Conservation (phyloP, 2,329 filamentous ascomycete species). For the Claviceps arundinis region DNA sequence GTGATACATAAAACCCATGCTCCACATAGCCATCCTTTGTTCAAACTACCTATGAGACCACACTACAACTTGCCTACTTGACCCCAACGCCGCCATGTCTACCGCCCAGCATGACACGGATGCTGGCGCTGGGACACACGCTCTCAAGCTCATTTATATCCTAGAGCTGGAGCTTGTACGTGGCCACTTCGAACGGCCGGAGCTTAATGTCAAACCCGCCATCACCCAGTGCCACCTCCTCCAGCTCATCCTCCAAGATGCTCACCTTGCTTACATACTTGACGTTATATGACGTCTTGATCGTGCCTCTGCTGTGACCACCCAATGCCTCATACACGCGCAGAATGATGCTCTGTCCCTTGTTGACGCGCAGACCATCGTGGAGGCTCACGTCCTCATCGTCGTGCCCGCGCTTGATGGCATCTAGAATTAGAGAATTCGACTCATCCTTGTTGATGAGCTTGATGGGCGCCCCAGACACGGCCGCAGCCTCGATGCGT, state of each 20-base stretch:
- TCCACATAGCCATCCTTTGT: too few species aligned
- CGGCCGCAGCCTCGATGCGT: conserved; percentile 14
- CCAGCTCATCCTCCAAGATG: conserved; percentile 73
- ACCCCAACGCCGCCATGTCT: neutral
- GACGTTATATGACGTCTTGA: conserved; percentile 56
- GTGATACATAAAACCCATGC: too few species aligned
- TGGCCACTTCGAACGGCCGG: conserved; percentile 75
- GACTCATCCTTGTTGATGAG: conserved; percentile 44
- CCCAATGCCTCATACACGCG: conserved; percentile 83
- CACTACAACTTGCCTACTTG: neutral
- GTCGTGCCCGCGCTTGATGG: conserved; percentile 85
- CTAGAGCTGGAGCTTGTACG: conserved; percentile 51
- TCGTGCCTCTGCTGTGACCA: conserved; percentile 59
- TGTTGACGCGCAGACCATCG: conserved; percentile 48
- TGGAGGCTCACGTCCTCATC: conserved; percentile 58
- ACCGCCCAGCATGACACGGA: conserved; percentile 9
- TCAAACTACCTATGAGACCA: too few species aligned
- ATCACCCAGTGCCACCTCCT: conserved; percentile 41
- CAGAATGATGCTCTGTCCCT: conserved; percentile 68
- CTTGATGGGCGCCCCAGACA: conserved; percentile 42
- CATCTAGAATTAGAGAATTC: conserved; percentile 65
- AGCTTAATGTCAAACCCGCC: conserved; percentile 49
- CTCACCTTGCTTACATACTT: conserved; percentile 74
- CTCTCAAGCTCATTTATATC: conserved; percentile 14
- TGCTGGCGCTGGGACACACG: conserved; percentile 11